phyloP scores from a whole-genome alignment of 2,329 filamentous ascomycete species.

The Laburnicola sp. region DNA sequence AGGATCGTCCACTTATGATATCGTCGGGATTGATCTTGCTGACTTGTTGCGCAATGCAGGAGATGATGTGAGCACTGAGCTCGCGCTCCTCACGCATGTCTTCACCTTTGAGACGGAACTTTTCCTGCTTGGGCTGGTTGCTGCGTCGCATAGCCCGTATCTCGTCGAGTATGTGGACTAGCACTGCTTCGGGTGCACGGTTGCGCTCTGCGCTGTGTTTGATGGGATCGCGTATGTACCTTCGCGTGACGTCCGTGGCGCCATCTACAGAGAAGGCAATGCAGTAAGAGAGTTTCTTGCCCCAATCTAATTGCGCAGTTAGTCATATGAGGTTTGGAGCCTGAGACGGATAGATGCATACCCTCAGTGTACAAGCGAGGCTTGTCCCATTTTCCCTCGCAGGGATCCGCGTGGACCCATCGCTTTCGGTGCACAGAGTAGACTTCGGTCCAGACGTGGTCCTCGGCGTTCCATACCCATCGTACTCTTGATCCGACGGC shows the following conservation, averaged over 20 bases:
- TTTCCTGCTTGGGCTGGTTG: slow-evolving; percentile 83
- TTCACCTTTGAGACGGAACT: slow-evolving; percentile 78
- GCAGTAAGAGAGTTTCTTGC: slow-evolving; percentile 95
- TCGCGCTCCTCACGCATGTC: slow-evolving; percentile 76
- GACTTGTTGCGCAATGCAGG: slow-evolving; percentile 72
- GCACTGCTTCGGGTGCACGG: slow-evolving; percentile 82
- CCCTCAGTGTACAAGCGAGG: slow-evolving; percentile 88
- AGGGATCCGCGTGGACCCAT: slow-evolving; percentile 96
- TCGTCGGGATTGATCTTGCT: slow-evolving; percentile 64
- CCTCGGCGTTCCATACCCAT: slow-evolving; percentile 98
- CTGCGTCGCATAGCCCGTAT: slow-evolving; percentile 81
- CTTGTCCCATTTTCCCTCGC: slow-evolving; percentile 94
- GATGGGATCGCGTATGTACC: slow-evolving; percentile 69
- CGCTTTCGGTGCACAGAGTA: slow-evolving; percentile 91
- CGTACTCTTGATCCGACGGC: slow-evolving; percentile 87
- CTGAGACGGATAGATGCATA: slow-evolving; percentile 43
- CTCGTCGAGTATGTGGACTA: slow-evolving; percentile 89
- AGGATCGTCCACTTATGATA: slow-evolving; percentile 34
- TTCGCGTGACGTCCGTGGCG: slow-evolving; percentile 67
- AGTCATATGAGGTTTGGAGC: slow-evolving; percentile 9
- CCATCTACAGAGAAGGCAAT: slow-evolving; percentile 94
- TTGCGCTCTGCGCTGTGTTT: slow-evolving; percentile 74
- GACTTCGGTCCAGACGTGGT: slow-evolving; percentile 97
- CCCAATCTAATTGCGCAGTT: slow-evolving; percentile 65
- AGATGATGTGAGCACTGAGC: slow-evolving; percentile 72